Base-by-base conservation (phyloP, 495 filamentous ascomycete genomes). In the Neurospora sublineolata region DNA sequence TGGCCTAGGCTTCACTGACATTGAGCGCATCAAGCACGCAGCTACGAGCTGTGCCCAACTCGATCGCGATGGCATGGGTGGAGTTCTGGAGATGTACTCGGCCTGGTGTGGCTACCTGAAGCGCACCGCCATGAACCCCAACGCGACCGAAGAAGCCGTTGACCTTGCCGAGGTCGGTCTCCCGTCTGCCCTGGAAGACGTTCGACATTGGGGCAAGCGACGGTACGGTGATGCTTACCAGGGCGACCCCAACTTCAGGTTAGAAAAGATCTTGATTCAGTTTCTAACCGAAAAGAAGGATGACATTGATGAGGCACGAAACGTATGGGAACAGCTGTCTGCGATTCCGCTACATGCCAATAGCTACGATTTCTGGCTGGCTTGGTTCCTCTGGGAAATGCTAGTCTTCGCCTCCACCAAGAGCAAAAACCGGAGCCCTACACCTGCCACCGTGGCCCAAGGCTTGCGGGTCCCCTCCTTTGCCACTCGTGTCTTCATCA, bases 71-170 rank as follows among this genome's bases (percentile, higher is more conserved):
- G 94, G 93, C 20, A 89, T 97, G 87, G 88, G 92, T 60, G 91
- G 94, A 73, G 88, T 97, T 3, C 81, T 97, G 44, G 93, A 95
- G 75, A 91, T 97, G 72, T 93, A 95, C 73, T 89, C 90, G 40
- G 90, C 93, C 0, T 99, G 95, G 95, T 97, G 94, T 75, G 92
- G 93, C 64, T 97, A 93, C 73, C 86, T 99, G 9, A 92, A 93
- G 70, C 89, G 94, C 37, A 83, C 83, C 18, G 94, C 94, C 5
- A 94, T 96, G 80, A 83, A 89, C 73, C 87, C 87, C 2, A 88
- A 89, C 70, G 88, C 92, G 4, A 88, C 86, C n/a, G 94, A 97
- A 73, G 94, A 97, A 74, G 92, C 94, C 69, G 84, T 91, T n/a
- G 93, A 97, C 75, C 87, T 94, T 27, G 94, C 95, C 12, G 94